Conservation (phyloP, 2,329 filamentous ascomycete species). For the Aspergillus sp. region DNA sequence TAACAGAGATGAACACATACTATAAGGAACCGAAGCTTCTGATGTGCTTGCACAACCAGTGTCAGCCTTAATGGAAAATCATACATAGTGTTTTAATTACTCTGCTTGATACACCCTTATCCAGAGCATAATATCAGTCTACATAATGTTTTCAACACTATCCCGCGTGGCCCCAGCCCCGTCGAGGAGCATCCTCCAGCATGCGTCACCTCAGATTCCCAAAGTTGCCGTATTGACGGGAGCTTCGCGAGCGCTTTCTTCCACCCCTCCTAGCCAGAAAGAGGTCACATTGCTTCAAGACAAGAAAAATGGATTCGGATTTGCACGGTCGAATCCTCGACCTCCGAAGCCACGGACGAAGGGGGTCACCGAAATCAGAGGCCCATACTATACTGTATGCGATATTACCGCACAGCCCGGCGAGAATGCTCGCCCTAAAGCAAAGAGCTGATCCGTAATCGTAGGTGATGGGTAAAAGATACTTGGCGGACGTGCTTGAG, state of each 20-base stretch:
- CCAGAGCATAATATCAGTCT: background rate
- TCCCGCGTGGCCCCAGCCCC: slow-evolving; percentile 8
- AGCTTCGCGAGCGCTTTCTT: slow-evolving; percentile 23
- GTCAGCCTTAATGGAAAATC: background rate
- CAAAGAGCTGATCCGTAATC: background rate
- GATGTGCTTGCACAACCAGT: background rate
- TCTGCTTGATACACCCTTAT: background rate
- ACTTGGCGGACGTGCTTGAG: slow-evolving; percentile 56
- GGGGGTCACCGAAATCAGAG: slow-evolving; percentile 58
- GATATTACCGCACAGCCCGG: background rate
- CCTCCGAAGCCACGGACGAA: slow-evolving; percentile 53
- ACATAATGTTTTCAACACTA: slow-evolving; percentile 14
- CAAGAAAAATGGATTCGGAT: slow-evolving; percentile 53
- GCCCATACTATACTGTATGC: slow-evolving; percentile 56
- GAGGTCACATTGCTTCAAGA: slow-evolving; percentile 50
- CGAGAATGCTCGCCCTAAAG: background rate
- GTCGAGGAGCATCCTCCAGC: slow-evolving; percentile 11
- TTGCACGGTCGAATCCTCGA: slow-evolving; percentile 53
- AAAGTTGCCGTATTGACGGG: slow-evolving; percentile 11
- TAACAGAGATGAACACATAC: background rate
- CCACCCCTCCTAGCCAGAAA: slow-evolving; percentile 19
- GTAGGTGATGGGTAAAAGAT: slow-evolving; percentile 54
- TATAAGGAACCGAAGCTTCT: background rate
- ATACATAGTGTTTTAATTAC: background rate
- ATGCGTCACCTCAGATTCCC: slow-evolving; percentile 11